Conservation (phyloP, 176 grass and related monocot species). For the Oryza nivara region DNA sequence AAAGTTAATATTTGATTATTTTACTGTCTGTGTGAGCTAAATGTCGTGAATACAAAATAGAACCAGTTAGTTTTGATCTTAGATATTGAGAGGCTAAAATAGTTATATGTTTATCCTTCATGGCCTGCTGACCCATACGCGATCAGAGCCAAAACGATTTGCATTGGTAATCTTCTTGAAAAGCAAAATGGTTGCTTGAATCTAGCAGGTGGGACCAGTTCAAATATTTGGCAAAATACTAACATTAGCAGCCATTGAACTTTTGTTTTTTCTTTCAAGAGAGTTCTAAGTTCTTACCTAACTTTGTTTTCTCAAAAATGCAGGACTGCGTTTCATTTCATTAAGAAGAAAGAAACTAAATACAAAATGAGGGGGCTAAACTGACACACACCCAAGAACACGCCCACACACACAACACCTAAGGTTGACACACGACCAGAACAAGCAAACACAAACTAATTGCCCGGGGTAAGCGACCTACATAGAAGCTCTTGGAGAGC, state of each 20-base stretch:
- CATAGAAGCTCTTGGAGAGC: too few species aligned
- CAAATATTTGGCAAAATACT: neutral
- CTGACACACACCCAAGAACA: too few species aligned
- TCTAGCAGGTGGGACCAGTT: neutral
- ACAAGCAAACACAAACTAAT: too few species aligned
- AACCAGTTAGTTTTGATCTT: neutral
- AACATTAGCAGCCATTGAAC: neutral
- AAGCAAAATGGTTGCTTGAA: neutral
- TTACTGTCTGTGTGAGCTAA: conserved; percentile 11
- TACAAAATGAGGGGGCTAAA: too few species aligned
- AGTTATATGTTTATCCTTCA: neutral
- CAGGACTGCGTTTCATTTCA: too few species aligned
- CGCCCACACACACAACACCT: too few species aligned
- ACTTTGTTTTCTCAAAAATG: too few species aligned
- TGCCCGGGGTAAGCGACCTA: too few species aligned
- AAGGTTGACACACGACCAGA: too few species aligned
- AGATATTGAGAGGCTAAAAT: neutral
- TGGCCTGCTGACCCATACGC: neutral
- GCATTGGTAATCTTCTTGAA: neutral
- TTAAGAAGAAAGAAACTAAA: too few species aligned
- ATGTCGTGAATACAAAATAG: conserved; percentile 1
- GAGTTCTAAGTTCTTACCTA: too few species aligned
- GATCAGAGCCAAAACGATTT: neutral
- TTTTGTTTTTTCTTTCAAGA: neutral
- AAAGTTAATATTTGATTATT: conserved; percentile 3